Percentiles rank a stretch among this genome's conserved stretches.
These are phyloP conservation scores for Beta macrorhiza DNA, from an alignment of 179 eudicot genomes.

Conservation along the genomic window DNA sequence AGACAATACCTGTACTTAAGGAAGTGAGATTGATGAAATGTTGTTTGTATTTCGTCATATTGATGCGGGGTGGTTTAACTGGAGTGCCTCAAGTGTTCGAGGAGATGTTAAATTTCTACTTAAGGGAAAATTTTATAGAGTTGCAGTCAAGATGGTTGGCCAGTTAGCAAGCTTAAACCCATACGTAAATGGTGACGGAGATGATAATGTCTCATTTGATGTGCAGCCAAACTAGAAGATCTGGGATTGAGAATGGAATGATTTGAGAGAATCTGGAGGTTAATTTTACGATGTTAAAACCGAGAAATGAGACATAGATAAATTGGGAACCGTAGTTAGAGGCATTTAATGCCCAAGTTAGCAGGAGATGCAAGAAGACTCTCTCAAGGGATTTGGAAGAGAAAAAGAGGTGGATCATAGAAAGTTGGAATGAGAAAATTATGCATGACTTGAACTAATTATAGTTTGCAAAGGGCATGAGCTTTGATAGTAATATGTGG, in stretches of 20 bases:
- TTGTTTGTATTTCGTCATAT: neutral
- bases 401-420: no score
- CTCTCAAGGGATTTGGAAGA: no score
- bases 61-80: neutral
- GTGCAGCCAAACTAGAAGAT: no score
- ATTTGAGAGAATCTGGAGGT: no score
- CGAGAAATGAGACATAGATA: neutral
- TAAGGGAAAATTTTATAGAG: neutral
- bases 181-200: neutral
- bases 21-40: neutral
- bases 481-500: no score
- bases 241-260: no score
- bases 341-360: neutral
- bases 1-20: neutral
- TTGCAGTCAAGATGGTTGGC: neutral
- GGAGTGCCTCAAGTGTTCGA: neutral
- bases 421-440: neutral
- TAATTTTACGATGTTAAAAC: no score
- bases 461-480: neutral
- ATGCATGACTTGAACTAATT: neutral
- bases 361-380: neutral
- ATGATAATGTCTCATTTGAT: neutral
- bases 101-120: neutral
- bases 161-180: neutral
- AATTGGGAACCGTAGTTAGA: neutral